Conservation (phyloP, 2,329 filamentous ascomycete genomes). For the Zymoseptoria pseudotritici region DNA sequence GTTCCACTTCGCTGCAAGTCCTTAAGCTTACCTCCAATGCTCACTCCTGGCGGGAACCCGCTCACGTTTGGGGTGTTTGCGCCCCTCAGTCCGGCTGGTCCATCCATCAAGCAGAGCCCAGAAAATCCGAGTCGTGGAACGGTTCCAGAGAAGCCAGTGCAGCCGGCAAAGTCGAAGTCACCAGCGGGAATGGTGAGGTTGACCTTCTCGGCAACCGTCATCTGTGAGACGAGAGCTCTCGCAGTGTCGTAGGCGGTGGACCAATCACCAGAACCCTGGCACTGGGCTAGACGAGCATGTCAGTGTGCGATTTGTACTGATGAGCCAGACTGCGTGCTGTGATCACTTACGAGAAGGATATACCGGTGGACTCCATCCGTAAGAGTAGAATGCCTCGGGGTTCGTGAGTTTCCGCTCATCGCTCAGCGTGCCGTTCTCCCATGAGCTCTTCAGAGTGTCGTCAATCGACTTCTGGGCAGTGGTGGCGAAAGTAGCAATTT, state of each 20-base stretch:
- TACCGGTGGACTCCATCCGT: constrained; percentile 25
- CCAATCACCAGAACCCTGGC: constrained; percentile 26
- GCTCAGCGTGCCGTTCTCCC: background rate
- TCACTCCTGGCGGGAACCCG: constrained; percentile 37
- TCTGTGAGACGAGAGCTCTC: constrained; percentile 31
- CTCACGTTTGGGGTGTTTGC: constrained; percentile 36
- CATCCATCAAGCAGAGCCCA: constrained; percentile 38
- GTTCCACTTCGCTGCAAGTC: background rate
- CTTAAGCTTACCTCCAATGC: constrained; percentile 27
- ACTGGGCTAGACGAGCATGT: constrained; percentile 8
- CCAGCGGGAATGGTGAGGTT: constrained; percentile 29
- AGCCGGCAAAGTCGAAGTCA: constrained; percentile 20
- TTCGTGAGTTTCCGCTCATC: constrained; percentile 10
- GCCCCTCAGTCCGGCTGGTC: constrained; percentile 35
- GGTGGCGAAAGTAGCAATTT: background rate
- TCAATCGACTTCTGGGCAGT: background rate
- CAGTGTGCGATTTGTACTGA: background rate
- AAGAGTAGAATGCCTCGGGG: constrained; percentile 24
- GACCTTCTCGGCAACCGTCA: constrained; percentile 34
- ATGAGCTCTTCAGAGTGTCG: background rate
- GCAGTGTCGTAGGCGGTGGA: constrained; percentile 35
- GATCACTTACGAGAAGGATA: constrained; percentile 22
- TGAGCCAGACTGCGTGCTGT: too few species aligned
- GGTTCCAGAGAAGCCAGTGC: constrained; percentile 31
- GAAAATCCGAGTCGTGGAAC: constrained; percentile 32